Conservation (phyloP, 176 grass and related monocot genomes). For the Aegilops umbellulata region DNA sequence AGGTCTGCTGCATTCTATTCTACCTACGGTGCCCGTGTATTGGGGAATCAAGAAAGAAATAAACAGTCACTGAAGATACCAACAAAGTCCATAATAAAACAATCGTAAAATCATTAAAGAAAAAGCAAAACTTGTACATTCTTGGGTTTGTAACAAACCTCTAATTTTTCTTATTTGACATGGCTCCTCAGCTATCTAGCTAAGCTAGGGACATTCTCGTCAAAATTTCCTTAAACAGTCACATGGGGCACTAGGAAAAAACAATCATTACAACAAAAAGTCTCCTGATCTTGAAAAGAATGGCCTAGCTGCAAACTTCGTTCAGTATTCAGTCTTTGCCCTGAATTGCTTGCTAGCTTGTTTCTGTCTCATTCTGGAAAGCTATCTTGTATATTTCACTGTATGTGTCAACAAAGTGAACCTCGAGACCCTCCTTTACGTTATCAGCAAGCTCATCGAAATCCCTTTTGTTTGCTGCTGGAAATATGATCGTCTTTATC, state of each 20-base stretch:
- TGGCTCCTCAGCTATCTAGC: conserved; percentile 6
- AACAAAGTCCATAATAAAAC: background rate
- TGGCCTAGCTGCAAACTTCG: conserved; percentile 6
- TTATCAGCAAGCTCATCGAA: conserved; percentile 82
- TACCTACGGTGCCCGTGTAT: background rate
- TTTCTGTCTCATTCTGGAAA: conserved; percentile 47
- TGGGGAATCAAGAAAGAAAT: background rate
- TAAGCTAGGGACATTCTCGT: background rate
- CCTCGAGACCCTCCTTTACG: conserved; percentile 93
- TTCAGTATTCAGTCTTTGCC: background rate
- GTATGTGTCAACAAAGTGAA: conserved; percentile 89
- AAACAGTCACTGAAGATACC: background rate
- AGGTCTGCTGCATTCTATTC: too few relatives aligned
- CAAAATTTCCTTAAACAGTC: conserved; percentile 18
- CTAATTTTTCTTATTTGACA: conserved; percentile 15
- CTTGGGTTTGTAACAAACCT: background rate
- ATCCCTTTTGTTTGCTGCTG: conserved; percentile 84
- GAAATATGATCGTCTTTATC: conserved; percentile 87
- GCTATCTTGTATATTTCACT: conserved; percentile 67
- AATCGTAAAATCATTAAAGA: background rate
- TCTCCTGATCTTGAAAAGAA: conserved; percentile 20
- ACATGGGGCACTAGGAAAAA: background rate
- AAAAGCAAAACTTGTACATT: background rate
- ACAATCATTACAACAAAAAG: background rate
- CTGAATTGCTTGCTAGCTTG: conserved; percentile 35